Evolutionary conservation across 768 basidiomycete species (phyloP), one percentile per base, ranked within the genome.

Genomic region (Pisolithus marmoratus): DNA sequence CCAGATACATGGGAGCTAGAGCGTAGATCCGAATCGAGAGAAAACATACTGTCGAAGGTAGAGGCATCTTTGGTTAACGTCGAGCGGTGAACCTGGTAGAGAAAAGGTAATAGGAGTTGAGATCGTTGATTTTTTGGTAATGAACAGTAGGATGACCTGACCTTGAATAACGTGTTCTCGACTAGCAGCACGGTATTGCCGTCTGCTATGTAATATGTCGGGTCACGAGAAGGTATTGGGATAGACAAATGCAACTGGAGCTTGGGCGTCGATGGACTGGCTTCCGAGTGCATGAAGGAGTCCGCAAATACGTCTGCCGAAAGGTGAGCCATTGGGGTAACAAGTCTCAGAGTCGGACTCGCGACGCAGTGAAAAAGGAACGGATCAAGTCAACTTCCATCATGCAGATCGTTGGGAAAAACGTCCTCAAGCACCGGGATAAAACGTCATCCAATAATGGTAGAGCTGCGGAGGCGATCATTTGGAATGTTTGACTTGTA

Each of bases 131-230:
- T 29, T 63, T 62, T 65, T 56, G 12, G 20, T 2, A 49, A 20
- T 34, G 8, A 24, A 52, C 38, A 47, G 22, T 49, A 44, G 41
- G n/a, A n/a, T 47, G 20, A 40, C 56, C 58, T 31, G 58, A 81
- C 80, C 71, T 78, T 79, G 70, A 81, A 81, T 19, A 81, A 51
- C 0, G 66, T 73, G 38, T 70, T 71, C 54, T 68, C 69, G 14
- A 80, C 73, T 29, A 73, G 68, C 1, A 82, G 57, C 27, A 75
- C 66, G 38, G 72, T 74, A 44, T 69, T 68, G 20, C 74, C 76
- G 51, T 66, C 66, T 0, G 66, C 66, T 44, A 67, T 65, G 56
- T 72, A 80, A 52, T 73, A 79, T 26, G 67, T 61, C 1, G 66
- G 56, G 48, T 79, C 74, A 38, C 69, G 66, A 46, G 52, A 59